Percentiles rank a stretch among this genome's conserved stretches.
Evolutionary conservation across 2,329 filamentous ascomycete species (phyloP).

Genomic region (Xylaria sp.): DNA sequence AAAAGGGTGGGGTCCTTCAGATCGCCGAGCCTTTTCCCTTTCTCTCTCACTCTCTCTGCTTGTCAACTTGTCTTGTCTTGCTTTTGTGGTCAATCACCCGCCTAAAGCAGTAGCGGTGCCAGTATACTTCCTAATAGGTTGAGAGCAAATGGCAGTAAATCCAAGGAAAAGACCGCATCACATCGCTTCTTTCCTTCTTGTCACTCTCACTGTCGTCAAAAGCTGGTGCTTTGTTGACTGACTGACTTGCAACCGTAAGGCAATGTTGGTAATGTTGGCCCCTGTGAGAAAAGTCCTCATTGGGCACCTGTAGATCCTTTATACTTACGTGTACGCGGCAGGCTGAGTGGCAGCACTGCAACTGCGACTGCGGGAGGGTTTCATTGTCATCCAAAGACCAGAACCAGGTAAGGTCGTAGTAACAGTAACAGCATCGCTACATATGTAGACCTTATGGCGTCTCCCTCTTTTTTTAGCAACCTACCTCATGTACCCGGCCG

Average conservation of each 20-base stretch:
- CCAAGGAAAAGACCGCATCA: constrained; percentile 18
- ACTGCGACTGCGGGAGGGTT: constrained; percentile 15
- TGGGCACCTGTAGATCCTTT: constrained; percentile 24
- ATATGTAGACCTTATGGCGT: constrained; percentile 4
- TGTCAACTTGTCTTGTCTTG: too few species aligned
- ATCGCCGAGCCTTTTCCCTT: constrained; percentile 5
- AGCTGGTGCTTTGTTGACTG: not conserved
- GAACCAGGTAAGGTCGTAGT: constrained; percentile 24
- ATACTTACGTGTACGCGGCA: constrained; percentile 14
- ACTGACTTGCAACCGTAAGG: too few species aligned
- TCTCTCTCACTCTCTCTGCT: too few species aligned
- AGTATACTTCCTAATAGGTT: not conserved
- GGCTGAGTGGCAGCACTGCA: too few species aligned
- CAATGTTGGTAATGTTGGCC: too few species aligned
- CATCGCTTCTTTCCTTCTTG: constrained; percentile 1
- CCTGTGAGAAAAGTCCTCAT: constrained; percentile 16
- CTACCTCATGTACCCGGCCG: constrained; percentile 7
- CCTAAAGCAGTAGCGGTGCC: not conserved
- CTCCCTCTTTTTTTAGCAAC: not conserved
- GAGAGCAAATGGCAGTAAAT: constrained; percentile 1
- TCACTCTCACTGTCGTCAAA: not conserved
- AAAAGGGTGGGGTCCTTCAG: constrained; percentile 16
- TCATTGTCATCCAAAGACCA: constrained; percentile 23
- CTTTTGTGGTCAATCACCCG: constrained; percentile 21
- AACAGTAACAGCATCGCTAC: constrained; percentile 2